Evolutionary conservation across 345 rosid genomes (phyloP), one percentile per base, ranked within the genome.

Genomic region (Cardamine occulta): DNA sequence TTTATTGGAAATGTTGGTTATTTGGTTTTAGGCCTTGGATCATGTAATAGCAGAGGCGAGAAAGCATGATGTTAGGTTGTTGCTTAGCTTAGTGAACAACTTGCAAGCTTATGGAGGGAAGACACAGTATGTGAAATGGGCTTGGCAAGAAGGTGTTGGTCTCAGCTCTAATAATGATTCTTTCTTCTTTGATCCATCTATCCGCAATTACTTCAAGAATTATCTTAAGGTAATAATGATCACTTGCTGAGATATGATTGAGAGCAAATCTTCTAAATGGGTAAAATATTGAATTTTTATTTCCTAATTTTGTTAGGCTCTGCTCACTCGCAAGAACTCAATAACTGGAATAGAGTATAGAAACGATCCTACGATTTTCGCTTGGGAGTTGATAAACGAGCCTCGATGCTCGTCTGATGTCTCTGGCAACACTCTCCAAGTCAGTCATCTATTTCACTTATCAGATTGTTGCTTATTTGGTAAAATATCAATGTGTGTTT

Each of bases 101-200:
- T 86, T 91, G 82, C 85, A 84, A 74, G 86, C 91, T 44, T 89
- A 83, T 28, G 97, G 97, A 40, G 97, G 96, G 35, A 91, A 91
- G 84, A 85, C 86, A 28, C 97, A 89, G 75, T 89, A 91, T 82
- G 96, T 91, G 69, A 83, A 88, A 58, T 91, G 97, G 96, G 97
- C 97, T 6, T 89, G 97, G 97, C 84, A 89, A 84, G 97, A 91
- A 77, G 96, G 97, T 34, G 78, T 88, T 78, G 97, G 91, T 21
- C 81, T 88, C 70, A 89, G 93, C 76, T 83, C 96, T 13, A 86
- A 88, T 3, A 91, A 91, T 63, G 97, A 91, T 84, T 89, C 97
- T 59, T 91, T 91, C 91, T 91, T 84, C 85, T 91, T 80, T 64
- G 97, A 89, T 52, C 95, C 96, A 40, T 89, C 93, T 77, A 89